phyloP scores from a whole-genome alignment of 371 early-diverging fungal genomes.

The Aphelidium insulamus region DNA sequence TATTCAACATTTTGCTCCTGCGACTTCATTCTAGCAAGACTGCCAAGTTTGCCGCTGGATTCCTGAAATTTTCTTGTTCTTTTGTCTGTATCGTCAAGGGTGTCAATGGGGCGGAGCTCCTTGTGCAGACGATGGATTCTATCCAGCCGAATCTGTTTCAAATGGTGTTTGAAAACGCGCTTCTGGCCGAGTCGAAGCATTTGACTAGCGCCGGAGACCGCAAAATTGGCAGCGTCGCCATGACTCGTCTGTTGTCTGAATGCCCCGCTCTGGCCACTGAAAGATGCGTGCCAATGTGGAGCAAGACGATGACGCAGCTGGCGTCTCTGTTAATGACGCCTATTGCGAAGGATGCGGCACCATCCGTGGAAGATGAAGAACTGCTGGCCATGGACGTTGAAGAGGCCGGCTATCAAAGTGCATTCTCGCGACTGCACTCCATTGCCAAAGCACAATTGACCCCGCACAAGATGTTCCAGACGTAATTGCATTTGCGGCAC shows the following conservation, averaged over 20 bases:
- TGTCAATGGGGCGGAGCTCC: conserved; percentile 29
- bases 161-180: conserved; percentile 33
- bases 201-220: conserved; percentile 41
- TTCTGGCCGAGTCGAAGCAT: conserved; percentile 40
- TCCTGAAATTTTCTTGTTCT: conserved; percentile 48
- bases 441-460: no score
- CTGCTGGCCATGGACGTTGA: conserved; percentile 45
- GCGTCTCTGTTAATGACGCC: conserved; percentile 29
- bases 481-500: no score
- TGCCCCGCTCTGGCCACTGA: conserved; percentile 18
- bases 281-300: conserved; percentile 6
- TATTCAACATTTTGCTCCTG: conserved; percentile 49
- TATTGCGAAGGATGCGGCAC: conserved; percentile 10
- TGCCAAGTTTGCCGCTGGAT: conserved; percentile 47
- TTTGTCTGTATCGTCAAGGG: conserved; percentile 36
- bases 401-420: conserved; percentile 49
- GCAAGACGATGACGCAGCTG: conserved; percentile 17
- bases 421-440: conserved; percentile 39
- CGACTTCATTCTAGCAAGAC: conserved; percentile 49
- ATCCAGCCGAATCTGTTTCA: conserved; percentile 59
- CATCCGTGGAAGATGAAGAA: conserved; percentile 37
- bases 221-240: conserved; percentile 39
- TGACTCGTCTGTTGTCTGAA: conserved; percentile 33
- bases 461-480: no score
- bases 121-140: conserved; percentile 44